phyloP scores from a whole-genome alignment of 768 basidiomycete genomes.

The Pisolithus sp. region DNA sequence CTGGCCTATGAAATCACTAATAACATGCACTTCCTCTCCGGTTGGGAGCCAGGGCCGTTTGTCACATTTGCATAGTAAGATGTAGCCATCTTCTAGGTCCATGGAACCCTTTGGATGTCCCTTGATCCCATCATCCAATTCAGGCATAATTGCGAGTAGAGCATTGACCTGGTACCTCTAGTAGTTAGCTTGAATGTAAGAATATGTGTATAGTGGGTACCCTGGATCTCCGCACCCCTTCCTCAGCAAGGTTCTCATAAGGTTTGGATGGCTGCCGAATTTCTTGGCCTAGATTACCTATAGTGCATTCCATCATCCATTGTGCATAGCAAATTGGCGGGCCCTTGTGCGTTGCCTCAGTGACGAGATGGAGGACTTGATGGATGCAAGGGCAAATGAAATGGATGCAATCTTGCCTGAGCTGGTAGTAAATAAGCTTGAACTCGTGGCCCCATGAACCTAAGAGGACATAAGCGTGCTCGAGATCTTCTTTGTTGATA shows the following conservation, averaged over 20 bases:
- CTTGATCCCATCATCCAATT: no score
- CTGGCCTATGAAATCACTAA: background rate
- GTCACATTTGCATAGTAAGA: background rate
- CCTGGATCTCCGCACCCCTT: constrained; percentile 10
- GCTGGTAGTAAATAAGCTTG: constrained; percentile 23
- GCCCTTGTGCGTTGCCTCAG: constrained; percentile 17
- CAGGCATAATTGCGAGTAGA: no score
- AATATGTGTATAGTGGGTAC: no score
- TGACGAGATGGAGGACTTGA: constrained; percentile 15
- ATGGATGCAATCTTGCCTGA: constrained; percentile 20
- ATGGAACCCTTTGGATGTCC: no score
- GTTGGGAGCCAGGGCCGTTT: background rate
- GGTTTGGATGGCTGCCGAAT: constrained; percentile 19
- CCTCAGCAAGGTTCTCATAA: constrained; percentile 21
- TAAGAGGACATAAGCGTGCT: constrained; percentile 7
- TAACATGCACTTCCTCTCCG: background rate
- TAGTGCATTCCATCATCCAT: constrained; percentile 23
- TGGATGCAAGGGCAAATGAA: constrained; percentile 25
- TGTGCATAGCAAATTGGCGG: constrained; percentile 17
- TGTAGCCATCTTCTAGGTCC: background rate
- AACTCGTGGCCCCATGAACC: constrained; percentile 22
- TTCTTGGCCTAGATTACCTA: constrained; percentile 22
- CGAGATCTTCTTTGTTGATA: constrained; percentile 11
- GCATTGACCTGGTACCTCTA: no score
- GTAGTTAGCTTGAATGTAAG: no score